A percentile compares a stretch with the other conserved stretches of the same genome.
These are phyloP conservation scores for Cynara cardunculus DNA, from an alignment of 129 eudicot species.

Conservation along the genomic window DNA sequence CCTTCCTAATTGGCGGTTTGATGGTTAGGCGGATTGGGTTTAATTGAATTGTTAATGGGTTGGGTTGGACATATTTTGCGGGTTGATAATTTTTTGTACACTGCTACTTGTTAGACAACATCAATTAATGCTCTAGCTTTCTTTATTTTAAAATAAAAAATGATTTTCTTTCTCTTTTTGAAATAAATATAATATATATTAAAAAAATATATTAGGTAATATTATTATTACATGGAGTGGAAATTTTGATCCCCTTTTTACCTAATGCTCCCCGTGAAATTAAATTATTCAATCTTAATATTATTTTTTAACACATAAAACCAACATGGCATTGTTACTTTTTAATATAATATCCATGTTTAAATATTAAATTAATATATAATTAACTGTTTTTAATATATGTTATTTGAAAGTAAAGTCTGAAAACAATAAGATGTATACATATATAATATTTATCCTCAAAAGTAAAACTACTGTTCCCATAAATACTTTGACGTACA, in stretches of 20 bases:
- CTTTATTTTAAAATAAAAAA: background rate
- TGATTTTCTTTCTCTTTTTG: background rate
- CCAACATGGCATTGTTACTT: background rate
- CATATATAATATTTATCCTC: background rate
- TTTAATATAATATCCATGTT: background rate
- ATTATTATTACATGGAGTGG: background rate
- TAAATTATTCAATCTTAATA: conserved; percentile 12
- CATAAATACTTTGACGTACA: background rate
- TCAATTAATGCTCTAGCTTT: background rate
- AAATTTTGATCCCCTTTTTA: conserved; percentile 14
- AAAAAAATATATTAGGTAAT: background rate
- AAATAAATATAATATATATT: background rate
- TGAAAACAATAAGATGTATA: too few species aligned
- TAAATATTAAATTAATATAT: background rate
- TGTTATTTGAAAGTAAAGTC: background rate
- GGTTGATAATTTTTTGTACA: too few species aligned
- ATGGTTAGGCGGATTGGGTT: too few species aligned
- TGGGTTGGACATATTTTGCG: too few species aligned
- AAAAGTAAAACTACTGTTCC: too few species aligned
- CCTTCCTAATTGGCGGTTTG: too few species aligned
- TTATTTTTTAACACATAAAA: background rate
- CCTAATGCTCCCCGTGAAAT: conserved; percentile 15
- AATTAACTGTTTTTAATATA: background rate
- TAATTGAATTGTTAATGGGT: too few species aligned
- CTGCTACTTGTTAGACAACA: too few species aligned